These are phyloP conservation scores for Tilletia walkeri DNA, from an alignment of 1,284 basidiomycete genomes.

Conservation along the genomic window DNA sequence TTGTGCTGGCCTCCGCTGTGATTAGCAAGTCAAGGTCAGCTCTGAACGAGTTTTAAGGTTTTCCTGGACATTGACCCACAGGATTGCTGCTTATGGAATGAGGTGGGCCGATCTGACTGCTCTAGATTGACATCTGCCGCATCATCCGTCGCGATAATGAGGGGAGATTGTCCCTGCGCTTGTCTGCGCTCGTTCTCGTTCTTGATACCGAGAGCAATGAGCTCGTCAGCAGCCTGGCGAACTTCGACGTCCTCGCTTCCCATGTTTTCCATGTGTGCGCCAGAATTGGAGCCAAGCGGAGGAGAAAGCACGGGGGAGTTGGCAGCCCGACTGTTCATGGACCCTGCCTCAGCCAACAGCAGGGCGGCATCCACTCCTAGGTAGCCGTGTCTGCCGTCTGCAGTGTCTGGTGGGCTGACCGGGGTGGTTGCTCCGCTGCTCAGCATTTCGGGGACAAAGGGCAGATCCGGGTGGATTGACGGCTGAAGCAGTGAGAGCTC, in stretches of 20 bases:
- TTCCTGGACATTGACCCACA: background rate
- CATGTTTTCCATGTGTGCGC: background rate
- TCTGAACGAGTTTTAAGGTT: no score
- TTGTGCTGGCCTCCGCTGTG: conserved; percentile 8
- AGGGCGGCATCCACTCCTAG: background rate
- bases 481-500: conserved; percentile 4
- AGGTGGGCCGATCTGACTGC: background rate
- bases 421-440: background rate
- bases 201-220: conserved; percentile 14
- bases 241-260: conserved; percentile 6
- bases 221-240: conserved; percentile 13
- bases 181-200: conserved; percentile 14
- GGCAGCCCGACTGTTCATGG: background rate
- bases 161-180: background rate
- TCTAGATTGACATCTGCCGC: background rate
- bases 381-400: background rate
- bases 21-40: background rate
- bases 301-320: background rate
- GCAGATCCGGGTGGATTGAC: conserved; percentile 7
- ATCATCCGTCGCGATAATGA: background rate
- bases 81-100: background rate
- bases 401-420: background rate
- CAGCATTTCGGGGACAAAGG: conserved; percentile 1
- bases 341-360: background rate
- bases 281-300: background rate